These are phyloP conservation scores for Leccinum fibrillosum DNA, from an alignment of 768 basidiomycete species.

Conservation along the genomic window DNA sequence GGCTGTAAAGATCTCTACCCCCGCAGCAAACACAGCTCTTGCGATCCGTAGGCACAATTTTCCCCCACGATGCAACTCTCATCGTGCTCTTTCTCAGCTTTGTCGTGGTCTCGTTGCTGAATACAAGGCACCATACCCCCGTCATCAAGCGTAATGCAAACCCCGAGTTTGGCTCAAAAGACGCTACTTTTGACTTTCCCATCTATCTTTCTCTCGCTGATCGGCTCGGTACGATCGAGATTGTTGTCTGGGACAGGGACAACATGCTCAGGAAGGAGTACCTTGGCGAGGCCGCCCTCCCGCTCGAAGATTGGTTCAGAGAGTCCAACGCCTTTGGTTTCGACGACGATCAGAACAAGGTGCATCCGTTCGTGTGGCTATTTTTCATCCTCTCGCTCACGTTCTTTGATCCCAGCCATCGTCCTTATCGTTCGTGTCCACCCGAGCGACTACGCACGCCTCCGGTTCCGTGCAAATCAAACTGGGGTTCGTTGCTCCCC, in stretches of 20 bases:
- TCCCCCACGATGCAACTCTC: background rate
- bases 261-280: conserved; percentile 82
- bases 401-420: conserved; percentile 37
- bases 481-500: conserved; percentile 52
- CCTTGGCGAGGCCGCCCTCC: conserved; percentile 80
- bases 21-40: conserved; percentile 65
- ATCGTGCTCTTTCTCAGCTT: conserved; percentile 42
- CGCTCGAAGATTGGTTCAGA: conserved; percentile 79
- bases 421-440: conserved; percentile 44
- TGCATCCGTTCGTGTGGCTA: conserved; percentile 32
- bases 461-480: conserved; percentile 58
- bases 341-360: conserved; percentile 66
- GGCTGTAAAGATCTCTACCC: conserved; percentile 58
- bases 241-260: conserved; percentile 95
- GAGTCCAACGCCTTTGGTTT: conserved; percentile 44
- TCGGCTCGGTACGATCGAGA: conserved; percentile 69
- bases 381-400: conserved; percentile 1
- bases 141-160: conserved; percentile 70
- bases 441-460: conserved; percentile 44
- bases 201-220: conserved; percentile 76
- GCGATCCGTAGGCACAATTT: conserved; percentile 66
- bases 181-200: conserved; percentile 89
- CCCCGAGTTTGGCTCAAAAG: conserved; percentile 61
- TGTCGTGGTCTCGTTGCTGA: conserved; percentile 63
- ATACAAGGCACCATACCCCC: conserved; percentile 64